These are phyloP conservation scores for Pythium rhizo-oryzae DNA, from an alignment of 352 stramenopile genomes.

Conservation along the genomic window DNA sequence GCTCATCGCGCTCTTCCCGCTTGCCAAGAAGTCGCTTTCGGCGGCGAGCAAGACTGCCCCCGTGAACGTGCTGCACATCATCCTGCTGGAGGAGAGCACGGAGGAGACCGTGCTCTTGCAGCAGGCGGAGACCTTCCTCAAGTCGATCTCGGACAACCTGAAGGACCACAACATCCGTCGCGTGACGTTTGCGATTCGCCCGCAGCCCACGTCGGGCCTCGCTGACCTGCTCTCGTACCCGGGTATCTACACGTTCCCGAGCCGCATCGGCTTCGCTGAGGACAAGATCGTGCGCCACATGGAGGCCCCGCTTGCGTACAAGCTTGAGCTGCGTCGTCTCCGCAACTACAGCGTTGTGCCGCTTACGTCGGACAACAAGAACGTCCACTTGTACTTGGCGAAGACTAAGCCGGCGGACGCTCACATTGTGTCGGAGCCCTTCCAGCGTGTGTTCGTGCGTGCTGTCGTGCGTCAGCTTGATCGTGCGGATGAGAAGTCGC, in stretches of 20 bases:
- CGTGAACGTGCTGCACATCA: slow-evolving; percentile 86
- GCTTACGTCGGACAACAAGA: slow-evolving; percentile 94
- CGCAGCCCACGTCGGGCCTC: slow-evolving; percentile 32
- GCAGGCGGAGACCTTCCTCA: slow-evolving; percentile 64
- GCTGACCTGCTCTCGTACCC: slow-evolving; percentile 80
- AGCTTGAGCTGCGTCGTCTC: slow-evolving; percentile 98
- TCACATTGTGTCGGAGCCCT: slow-evolving; percentile 85
- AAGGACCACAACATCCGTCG: slow-evolving; percentile 83
- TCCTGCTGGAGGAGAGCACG: slow-evolving; percentile 71
- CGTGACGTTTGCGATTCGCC: slow-evolving; percentile 87
- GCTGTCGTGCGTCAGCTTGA: slow-evolving; percentile 93
- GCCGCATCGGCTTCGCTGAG: slow-evolving; percentile 93
- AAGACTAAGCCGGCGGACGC: slow-evolving; percentile 88
- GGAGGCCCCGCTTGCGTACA: slow-evolving; percentile 97
- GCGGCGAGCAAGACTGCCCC: slow-evolving; percentile 54
- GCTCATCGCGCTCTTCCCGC: slow-evolving; percentile 72
- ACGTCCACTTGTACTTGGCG: slow-evolving; percentile 98
- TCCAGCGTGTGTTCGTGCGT: slow-evolving; percentile 96
- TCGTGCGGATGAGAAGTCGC: slow-evolving; percentile 66
- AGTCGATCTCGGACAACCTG: slow-evolving; percentile 57
- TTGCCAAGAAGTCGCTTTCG: slow-evolving; percentile 71
- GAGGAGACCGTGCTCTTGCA: slow-evolving; percentile 61
- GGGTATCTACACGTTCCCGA: slow-evolving; percentile 91
- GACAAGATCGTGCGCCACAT: slow-evolving; percentile 98
- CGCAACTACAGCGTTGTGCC: slow-evolving; percentile 97